These are phyloP conservation scores for Tuber calosporum DNA, from an alignment of 495 filamentous ascomycete genomes.

Conservation along the genomic window DNA sequence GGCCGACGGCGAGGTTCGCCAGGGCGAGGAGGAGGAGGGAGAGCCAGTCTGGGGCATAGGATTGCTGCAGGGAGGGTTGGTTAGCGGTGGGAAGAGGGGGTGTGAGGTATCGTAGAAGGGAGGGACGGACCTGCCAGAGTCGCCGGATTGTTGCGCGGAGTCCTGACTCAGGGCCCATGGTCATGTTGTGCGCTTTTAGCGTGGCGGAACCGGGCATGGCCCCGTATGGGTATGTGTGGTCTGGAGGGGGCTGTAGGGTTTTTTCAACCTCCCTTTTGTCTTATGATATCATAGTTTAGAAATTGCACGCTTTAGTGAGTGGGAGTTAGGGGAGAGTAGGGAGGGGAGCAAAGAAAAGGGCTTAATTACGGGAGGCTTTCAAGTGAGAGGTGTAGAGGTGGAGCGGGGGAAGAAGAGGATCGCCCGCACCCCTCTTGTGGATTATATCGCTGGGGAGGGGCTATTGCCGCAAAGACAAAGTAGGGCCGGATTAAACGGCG, in stretches of 20 bases:
- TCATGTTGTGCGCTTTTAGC: slow-evolving; percentile 19
- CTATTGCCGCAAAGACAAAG: background rate
- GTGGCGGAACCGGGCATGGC: slow-evolving; percentile 29
- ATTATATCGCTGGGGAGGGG: background rate
- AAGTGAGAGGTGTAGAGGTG: background rate
- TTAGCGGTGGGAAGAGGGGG: background rate
- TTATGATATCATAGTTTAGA: background rate
- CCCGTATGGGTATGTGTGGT: background rate
- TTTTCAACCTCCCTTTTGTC: background rate
- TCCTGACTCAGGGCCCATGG: slow-evolving; percentile 1
- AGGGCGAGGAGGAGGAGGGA: slow-evolving; percentile 58
- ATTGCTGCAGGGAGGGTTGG: slow-evolving; percentile 48
- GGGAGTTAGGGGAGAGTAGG: background rate
- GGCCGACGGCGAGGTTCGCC: slow-evolving; percentile 41
- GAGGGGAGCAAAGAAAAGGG: background rate
- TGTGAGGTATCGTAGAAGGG: background rate
- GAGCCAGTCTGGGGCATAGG: slow-evolving; percentile 81
- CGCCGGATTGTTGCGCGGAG: slow-evolving; percentile 14
- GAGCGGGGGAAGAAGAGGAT: background rate
- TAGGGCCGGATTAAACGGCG: background rate
- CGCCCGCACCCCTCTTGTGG: background rate
- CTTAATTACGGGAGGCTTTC: background rate
- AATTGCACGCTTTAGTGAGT: background rate
- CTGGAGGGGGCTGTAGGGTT: background rate
- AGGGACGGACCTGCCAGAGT: slow-evolving; percentile 27